Evolutionary conservation across 2,329 filamentous ascomycete genomes (phyloP).

Genomic region (Penicillium freii): DNA sequence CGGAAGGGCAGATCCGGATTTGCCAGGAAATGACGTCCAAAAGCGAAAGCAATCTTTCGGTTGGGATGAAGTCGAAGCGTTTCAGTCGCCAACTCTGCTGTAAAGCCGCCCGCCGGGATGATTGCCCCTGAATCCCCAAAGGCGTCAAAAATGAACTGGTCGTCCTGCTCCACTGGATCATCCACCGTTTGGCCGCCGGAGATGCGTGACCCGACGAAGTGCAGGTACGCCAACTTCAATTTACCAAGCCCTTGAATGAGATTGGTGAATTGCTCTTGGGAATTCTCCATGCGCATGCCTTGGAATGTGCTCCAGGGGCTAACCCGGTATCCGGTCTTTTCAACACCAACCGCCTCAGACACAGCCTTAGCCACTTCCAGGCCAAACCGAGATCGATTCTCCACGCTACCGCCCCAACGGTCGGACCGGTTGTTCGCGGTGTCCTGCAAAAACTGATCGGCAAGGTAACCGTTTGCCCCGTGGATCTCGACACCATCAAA

Average conservation of each 20-base stretch:
- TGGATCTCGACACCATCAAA: constrained; percentile 32
- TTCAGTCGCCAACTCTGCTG: not conserved
- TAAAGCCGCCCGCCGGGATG: not conserved
- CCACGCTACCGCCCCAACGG: constrained; percentile 50
- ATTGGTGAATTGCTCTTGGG: constrained; percentile 38
- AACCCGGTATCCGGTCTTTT: constrained; percentile 47
- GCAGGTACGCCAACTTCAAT: constrained; percentile 58
- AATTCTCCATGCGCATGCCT: constrained; percentile 57
- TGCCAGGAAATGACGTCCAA: constrained; percentile 42
- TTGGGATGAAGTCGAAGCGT: not conserved
- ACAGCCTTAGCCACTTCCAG: constrained; percentile 51
- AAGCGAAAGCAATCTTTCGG: constrained; percentile 23
- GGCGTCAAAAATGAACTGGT: not conserved
- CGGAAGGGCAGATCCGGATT: constrained; percentile 45
- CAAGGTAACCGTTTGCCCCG: constrained; percentile 50
- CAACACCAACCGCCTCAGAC: constrained; percentile 44
- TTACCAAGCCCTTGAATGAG: constrained; percentile 53
- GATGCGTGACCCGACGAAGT: constrained; percentile 59
- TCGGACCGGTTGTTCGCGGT: constrained; percentile 50
- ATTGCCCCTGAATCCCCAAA: not conserved
- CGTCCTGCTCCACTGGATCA: not conserved
- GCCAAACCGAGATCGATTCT: constrained; percentile 54
- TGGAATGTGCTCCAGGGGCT: constrained; percentile 42
- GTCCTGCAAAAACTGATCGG: constrained; percentile 53
- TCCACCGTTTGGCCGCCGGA: not conserved